Conservation (phyloP, 345 rosid genomes). For the Noccaea bulbosa region DNA sequence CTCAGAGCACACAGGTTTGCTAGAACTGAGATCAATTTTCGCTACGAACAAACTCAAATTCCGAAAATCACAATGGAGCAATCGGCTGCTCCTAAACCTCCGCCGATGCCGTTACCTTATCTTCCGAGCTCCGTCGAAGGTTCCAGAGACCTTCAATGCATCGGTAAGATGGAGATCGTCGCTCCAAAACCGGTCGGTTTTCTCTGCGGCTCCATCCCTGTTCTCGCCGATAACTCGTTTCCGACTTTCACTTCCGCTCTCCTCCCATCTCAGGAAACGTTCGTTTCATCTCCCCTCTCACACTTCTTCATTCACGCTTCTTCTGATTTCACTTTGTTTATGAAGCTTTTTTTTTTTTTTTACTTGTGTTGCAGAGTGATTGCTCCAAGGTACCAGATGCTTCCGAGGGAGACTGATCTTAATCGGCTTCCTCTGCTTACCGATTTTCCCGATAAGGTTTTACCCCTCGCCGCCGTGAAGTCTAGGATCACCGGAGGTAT, state of each 20-base stretch:
- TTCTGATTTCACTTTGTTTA: conserved; percentile 15
- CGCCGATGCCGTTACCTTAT: conserved; percentile 31
- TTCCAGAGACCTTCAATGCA: conserved; percentile 71
- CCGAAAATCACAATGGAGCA: conserved; percentile 47
- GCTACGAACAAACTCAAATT: background rate
- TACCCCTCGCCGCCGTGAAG: conserved; percentile 66
- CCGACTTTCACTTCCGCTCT: conserved; percentile 70
- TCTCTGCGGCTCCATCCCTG: conserved; percentile 92
- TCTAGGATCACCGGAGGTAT: conserved; percentile 72
- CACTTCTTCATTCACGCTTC: background rate
- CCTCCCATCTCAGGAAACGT: conserved; percentile 75
- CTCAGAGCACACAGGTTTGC: too few relatives aligned
- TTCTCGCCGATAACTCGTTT: conserved; percentile 75
- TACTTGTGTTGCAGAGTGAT: conserved; percentile 53
- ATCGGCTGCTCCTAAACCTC: conserved; percentile 31
- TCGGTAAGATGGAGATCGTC: conserved; percentile 76
- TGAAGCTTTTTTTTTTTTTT: background rate
- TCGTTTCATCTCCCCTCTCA: background rate
- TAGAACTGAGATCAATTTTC: background rate
- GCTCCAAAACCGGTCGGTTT: conserved; percentile 77
- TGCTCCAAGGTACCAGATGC: conserved; percentile 80
- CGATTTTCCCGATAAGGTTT: conserved; percentile 65
- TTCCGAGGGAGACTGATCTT: conserved; percentile 88
- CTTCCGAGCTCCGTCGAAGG: conserved; percentile 48
- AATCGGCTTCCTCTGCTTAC: conserved; percentile 72